These are phyloP conservation scores for Penicillium odoratum DNA, from an alignment of 495 filamentous ascomycete species.

Conservation along the genomic window DNA sequence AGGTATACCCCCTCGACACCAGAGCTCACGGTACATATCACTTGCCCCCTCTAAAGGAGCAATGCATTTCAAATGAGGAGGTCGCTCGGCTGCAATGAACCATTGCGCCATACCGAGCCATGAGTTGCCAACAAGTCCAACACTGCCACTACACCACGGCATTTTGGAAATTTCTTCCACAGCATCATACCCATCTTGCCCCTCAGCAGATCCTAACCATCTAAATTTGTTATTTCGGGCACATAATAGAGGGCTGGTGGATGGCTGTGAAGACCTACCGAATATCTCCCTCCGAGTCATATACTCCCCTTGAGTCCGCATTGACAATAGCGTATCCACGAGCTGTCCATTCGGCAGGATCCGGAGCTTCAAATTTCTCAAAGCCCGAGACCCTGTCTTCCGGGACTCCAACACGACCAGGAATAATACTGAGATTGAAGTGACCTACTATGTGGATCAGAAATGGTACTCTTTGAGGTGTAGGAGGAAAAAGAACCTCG, in stretches of 20 bases:
- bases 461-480: too few species aligned
- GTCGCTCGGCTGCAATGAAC: slow-evolving; percentile 33
- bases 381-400: too few species aligned
- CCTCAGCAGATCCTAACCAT: slow-evolving; percentile 2
- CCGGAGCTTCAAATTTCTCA: neutral
- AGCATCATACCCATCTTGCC: slow-evolving; percentile 20
- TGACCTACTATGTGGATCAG: too few species aligned
- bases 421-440: too few species aligned
- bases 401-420: too few species aligned
- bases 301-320: slow-evolving; percentile 37
- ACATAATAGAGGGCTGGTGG: too few species aligned
- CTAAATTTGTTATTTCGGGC: too few species aligned
- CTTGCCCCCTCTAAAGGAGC: slow-evolving; percentile 37
- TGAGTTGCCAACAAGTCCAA: slow-evolving; percentile 25
- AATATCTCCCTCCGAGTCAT: slow-evolving; percentile 34
- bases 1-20: too few species aligned
- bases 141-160: slow-evolving; percentile 23
- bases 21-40: too few species aligned
- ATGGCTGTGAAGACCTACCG: too few species aligned
- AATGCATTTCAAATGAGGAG: slow-evolving; percentile 39
- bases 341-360: slow-evolving; percentile 40
- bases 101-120: slow-evolving; percentile 34
- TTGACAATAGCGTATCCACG: slow-evolving; percentile 44
- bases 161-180: slow-evolving; percentile 14
- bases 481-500: too few species aligned